These are phyloP conservation scores for Fusarium irregulare DNA, from an alignment of 2,329 filamentous ascomycete genomes.

Conservation along the genomic window DNA sequence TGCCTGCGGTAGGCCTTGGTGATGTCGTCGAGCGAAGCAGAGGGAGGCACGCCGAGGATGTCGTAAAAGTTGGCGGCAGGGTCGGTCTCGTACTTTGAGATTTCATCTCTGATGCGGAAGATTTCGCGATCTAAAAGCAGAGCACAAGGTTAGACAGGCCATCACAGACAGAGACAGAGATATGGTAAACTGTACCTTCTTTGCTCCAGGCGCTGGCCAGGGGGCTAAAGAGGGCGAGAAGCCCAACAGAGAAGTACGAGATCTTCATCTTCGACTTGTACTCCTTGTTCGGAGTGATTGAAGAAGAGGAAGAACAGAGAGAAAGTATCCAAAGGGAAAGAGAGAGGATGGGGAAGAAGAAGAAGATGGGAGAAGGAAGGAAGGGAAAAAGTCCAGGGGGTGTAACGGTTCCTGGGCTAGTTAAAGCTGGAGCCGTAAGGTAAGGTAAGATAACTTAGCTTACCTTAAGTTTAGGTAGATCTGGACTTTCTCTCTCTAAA, in stretches of 20 bases:
- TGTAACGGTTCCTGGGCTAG: conserved; percentile 28
- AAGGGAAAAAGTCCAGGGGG: conserved; percentile 15
- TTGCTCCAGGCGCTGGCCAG: conserved; percentile 84
- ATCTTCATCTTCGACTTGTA: conserved; percentile 72
- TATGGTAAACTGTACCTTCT: conserved; percentile 70
- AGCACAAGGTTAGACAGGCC: conserved; percentile 15
- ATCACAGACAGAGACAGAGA: neutral
- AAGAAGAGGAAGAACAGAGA: conserved; percentile 14
- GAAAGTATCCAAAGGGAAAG: neutral
- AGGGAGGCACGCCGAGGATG: conserved; percentile 80
- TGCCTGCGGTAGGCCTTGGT: conserved; percentile 94
- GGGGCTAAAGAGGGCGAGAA: conserved; percentile 74
- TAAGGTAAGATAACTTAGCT: neutral
- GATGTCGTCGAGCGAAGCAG: conserved; percentile 86
- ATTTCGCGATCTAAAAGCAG: conserved; percentile 85
- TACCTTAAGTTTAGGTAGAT: conserved; percentile 12
- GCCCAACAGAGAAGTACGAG: conserved; percentile 72
- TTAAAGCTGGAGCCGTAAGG: conserved; percentile 15
- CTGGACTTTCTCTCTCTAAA: conserved; percentile 8
- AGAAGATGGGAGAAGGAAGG: neutral
- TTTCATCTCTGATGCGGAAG: conserved; percentile 92
- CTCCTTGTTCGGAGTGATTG: neutral
- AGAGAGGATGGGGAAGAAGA: neutral
- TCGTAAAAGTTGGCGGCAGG: conserved; percentile 90
- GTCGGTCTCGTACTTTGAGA: conserved; percentile 80